Evolutionary conservation across 129 eudicot genomes (phyloP).

Genomic region (Artemisia annua): DNA sequence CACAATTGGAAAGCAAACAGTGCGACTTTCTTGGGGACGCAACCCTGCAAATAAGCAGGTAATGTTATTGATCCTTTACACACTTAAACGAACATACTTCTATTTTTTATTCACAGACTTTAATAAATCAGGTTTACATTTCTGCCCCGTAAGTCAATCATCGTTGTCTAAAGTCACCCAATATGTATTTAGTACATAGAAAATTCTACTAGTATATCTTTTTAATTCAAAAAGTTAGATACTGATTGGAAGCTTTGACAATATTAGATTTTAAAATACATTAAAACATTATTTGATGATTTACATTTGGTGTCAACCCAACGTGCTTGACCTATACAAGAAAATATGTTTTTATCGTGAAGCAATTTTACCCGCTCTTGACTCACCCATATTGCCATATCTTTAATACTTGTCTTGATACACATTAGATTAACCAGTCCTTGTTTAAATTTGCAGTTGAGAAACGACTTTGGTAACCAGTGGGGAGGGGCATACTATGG

Average conservation of each 20-base stretch:
- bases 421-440: not conserved
- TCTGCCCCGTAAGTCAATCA: too few species aligned
- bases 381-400: not conserved
- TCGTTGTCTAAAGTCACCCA: too few species aligned
- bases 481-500: constrained; percentile 89
- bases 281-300: not conserved
- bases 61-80: not conserved
- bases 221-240: too few species aligned
- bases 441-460: constrained; percentile 44
- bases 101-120: not conserved
- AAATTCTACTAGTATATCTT: too few species aligned
- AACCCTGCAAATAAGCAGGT: constrained; percentile 90
- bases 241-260: too few species aligned
- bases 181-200: too few species aligned
- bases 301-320: too few species aligned
- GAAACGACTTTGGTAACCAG: constrained; percentile 69
- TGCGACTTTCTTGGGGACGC: constrained; percentile 94
- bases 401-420: too few species aligned
- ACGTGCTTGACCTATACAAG: not conserved
- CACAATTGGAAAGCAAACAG: constrained; percentile 80
- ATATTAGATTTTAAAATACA: too few species aligned
- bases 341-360: not conserved
- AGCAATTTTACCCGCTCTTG: not conserved
- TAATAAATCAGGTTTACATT: not conserved
- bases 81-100: not conserved